Evolutionary conservation across 495 filamentous ascomycete species (phyloP), one percentile per base, ranked within the genome.

Genomic region (Thermothielavioides terrestris): DNA sequence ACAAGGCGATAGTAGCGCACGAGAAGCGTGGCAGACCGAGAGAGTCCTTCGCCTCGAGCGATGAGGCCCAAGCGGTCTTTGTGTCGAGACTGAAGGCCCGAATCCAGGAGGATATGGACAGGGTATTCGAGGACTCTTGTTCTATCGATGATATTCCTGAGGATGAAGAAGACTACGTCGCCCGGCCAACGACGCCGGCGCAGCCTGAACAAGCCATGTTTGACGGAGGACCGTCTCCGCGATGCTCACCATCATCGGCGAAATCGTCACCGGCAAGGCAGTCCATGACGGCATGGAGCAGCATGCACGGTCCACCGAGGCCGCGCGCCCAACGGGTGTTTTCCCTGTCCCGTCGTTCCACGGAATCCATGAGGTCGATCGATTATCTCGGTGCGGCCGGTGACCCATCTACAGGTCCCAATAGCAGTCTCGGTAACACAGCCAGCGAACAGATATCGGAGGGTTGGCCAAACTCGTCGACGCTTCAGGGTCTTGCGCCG

Each of bases 51-150:
- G 9, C 36, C 5, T 61, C 55, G 22, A 50, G 30, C 4, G 50
- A 60, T 17, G 56, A 64, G 7, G 60, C 58, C 31, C 23, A 58
- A 28, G 15, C 42, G 2, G 27, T 28, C 7, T 54, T 74, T 20
- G 40, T 68, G 5, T 52, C 58, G 9, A 59, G 63, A 21, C 46
- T 75, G 3, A 65, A 61, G 39, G 53, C 62, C 22, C 68, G 65
- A 21, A 64, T 73, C 27, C 64, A 69, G 35, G 54, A 46, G 21
- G 72, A 74, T 51, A 64, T 75, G 21, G 66, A 68, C 31, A 69
- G 63, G 60, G 54, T 73, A 21, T 73, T 69, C 36, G 68, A 67
- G 38, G 71, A 75, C 48, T 71, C 72, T 3, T 65, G 69, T 46
- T 66, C 62, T 11, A 60, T 73, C 23, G 61, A 71, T 25, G 68